Evolutionary conservation across 257 asterid genomes (phyloP), one percentile per base, ranked within the genome.

Genomic region (Mitragyna speciosa): DNA sequence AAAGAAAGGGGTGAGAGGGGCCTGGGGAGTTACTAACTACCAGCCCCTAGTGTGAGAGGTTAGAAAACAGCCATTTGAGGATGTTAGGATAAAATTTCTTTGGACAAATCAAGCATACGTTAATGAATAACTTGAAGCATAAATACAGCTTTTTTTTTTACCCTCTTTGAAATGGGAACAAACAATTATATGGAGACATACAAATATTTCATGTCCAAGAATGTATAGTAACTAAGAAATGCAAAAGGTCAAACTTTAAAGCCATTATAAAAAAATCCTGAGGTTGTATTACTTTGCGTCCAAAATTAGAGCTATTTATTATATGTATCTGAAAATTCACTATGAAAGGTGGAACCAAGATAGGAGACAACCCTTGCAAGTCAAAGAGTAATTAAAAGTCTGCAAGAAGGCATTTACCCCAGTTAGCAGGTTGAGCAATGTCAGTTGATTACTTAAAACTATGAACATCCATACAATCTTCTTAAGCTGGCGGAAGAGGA

Each of bases 401-500:
- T 8, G 45, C 6, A 69, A 30, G 68, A 67, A 30, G 22, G 43
- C 31, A 67, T 72, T 80, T 85, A 92, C 97, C 94, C 72, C 43
- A 83, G 79, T 89, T 82, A 80, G 80, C 90, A 76, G 86, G 83
- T 72, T 51, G 77, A 70, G 85, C 80, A 66, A 70, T 73, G 75
- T 83, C 83, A 71, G 77, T 36, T 58, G 58, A 83, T 1, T 81
- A 63, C 54, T 70, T 30, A 71, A 36, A 45, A 72, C 72, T 43
- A 72, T 19, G 69, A 77, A 79, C 71, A 36, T 77, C 69, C 79
- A 76, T 81, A 74, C 80, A 82, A 76, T 79, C 74, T 56, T 76
- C 83, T 91, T 78, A 95, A 19, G 97, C 90, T 5, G 99, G 97
- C 16, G 99, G 98, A 78, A 95, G 99, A 49, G 97, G 87, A 30